Percentiles rank a stretch among this genome's conserved stretches.
Conservation (phyloP, 106 monocot species). For the Triglochin maritima region DNA sequence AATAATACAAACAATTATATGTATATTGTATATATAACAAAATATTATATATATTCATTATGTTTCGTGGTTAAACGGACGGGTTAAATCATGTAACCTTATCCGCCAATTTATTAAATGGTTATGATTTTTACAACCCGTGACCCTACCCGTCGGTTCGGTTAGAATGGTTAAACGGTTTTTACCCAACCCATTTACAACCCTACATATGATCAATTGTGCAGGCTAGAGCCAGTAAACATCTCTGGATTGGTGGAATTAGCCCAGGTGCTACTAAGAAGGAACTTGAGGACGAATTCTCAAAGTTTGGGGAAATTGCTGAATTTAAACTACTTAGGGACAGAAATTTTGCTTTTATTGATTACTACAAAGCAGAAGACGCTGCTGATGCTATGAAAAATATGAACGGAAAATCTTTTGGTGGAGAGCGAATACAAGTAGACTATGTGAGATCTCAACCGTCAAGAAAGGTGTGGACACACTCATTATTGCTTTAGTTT, state of each 20-base stretch:
- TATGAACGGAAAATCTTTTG: constrained; percentile 63
- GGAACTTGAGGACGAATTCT: constrained; percentile 64
- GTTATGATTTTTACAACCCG: too few species aligned
- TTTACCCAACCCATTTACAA: too few species aligned
- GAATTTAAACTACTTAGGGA: constrained; percentile 45
- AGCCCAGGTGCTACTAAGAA: constrained; percentile 49
- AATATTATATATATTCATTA: too few species aligned
- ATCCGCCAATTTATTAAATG: too few species aligned
- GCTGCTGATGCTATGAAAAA: constrained; percentile 75
- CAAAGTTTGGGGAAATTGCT: constrained; percentile 80
- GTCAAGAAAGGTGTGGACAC: constrained; percentile 30
- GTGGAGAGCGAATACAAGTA: constrained; percentile 66
- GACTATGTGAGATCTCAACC: constrained; percentile 67
- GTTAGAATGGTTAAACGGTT: too few species aligned
- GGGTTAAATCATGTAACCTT: too few species aligned
- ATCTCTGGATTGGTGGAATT: constrained; percentile 87
- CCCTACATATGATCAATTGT: neutral
- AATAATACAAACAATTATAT: too few species aligned
- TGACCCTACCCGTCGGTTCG: too few species aligned
- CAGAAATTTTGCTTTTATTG: constrained; percentile 68
- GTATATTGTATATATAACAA: too few species aligned
- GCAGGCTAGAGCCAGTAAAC: constrained; percentile 78
- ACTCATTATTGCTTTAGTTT: neutral
- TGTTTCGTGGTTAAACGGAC: too few species aligned
- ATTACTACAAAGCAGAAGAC: constrained; percentile 58